Conservation (phyloP, 2,329 filamentous ascomycete genomes). For the Colletotrichum chlorophyti region DNA sequence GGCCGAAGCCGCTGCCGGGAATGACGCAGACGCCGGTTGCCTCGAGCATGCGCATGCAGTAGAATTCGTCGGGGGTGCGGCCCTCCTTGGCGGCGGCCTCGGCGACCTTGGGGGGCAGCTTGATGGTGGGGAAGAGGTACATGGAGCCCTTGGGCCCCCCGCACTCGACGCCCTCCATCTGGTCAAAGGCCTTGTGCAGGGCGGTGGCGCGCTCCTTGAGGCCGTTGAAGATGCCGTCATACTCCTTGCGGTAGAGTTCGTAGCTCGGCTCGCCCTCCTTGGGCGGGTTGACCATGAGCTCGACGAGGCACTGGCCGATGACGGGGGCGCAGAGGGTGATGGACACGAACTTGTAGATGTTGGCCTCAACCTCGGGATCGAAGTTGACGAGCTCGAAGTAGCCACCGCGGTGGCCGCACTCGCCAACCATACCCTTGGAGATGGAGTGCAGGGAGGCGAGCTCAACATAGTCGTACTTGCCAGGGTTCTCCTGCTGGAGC, state of each 20-base stretch:
- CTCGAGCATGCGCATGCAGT: conserved; percentile 89
- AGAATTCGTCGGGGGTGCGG: conserved; percentile 87
- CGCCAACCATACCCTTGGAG: conserved; percentile 98
- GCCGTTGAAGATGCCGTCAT: conserved; percentile 79
- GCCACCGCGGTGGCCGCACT: conserved; percentile 96
- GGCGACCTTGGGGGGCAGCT: conserved; percentile 75
- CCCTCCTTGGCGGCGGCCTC: conserved; percentile 78
- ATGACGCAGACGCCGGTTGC: conserved; percentile 95
- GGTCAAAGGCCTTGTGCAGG: conserved; percentile 85
- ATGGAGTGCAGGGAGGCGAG: conserved; percentile 91
- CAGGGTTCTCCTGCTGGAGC: conserved; percentile 76
- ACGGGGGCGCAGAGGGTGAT: conserved; percentile 97
- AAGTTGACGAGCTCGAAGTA: conserved; percentile 98
- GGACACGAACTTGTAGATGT: conserved; percentile 98
- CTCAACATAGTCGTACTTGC: conserved; percentile 84
- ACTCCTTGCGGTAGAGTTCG: conserved; percentile 84
- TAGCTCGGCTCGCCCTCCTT: conserved; percentile 82
- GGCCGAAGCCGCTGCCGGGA: conserved; percentile 90
- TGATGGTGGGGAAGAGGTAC: conserved; percentile 98
- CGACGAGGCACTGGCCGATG: conserved; percentile 93
- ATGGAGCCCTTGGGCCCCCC: conserved; percentile 91
- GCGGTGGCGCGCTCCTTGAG: conserved; percentile 82
- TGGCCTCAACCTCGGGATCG: conserved; percentile 80
- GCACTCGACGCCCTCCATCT: conserved; percentile 97
- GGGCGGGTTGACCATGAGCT: conserved; percentile 98